A percentile compares a stretch with the other conserved stretches of the same genome.
Evolutionary conservation across 768 basidiomycete genomes (phyloP).

Genomic region (Amanita pallidorosea): DNA sequence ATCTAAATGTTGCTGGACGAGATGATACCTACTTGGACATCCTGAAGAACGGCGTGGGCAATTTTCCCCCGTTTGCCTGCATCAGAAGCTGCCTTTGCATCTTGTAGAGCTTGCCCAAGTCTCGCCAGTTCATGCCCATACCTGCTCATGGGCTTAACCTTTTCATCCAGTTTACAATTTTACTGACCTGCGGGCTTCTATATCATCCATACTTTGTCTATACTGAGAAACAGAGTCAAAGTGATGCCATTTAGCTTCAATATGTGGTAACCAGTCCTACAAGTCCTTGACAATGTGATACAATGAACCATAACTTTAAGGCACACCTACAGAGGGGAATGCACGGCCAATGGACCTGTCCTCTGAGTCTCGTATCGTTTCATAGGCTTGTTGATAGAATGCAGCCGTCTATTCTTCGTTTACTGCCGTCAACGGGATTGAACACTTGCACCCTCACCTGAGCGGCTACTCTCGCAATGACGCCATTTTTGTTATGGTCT

Average conservation of each 20-base stretch:
- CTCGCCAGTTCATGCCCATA: conserved; percentile 86
- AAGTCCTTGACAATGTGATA: neutral
- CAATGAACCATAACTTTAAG: neutral
- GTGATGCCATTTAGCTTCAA: conserved; percentile 75
- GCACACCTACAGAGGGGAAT: conserved; percentile 41
- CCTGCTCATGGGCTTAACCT: conserved; percentile 25
- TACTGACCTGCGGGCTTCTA: conserved; percentile 59
- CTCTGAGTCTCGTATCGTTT: conserved; percentile 32
- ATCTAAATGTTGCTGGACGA: conserved; percentile 1
- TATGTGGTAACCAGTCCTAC: conserved; percentile 72
- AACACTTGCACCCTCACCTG: conserved; percentile 28
- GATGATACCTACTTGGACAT: conserved; percentile 55
- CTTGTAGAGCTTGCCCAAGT: conserved; percentile 51
- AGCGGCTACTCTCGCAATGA: conserved; percentile 75
- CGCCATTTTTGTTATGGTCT: conserved; percentile 69
- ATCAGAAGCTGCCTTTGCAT: conserved; percentile 64
- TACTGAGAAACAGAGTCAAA: conserved; percentile 87
- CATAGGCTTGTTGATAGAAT: conserved; percentile 46
- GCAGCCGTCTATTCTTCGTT: conserved; percentile 37
- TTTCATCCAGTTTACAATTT: neutral
- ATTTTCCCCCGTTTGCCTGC: conserved; percentile 54
- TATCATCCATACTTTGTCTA: conserved; percentile 81
- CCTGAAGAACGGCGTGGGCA: conserved; percentile 54
- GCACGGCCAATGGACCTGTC: conserved; percentile 30
- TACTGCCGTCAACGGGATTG: neutral